Evolutionary conservation across 2,329 filamentous ascomycete species (phyloP).

Genomic region (Verticillium albo-atrum): DNA sequence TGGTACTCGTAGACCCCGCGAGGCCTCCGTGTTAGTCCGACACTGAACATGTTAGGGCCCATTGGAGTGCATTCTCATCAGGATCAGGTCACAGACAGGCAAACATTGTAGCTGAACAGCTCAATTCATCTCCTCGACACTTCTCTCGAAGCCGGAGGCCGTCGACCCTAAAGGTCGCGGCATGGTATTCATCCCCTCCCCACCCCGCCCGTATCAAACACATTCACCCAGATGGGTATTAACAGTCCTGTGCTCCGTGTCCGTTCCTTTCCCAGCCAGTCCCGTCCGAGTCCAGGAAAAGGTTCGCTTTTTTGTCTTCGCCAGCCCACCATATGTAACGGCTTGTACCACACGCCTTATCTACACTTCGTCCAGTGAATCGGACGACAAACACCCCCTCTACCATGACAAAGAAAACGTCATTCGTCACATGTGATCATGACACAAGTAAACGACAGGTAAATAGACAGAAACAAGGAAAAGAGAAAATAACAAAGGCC

Average conservation of each 20-base stretch:
- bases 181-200: not conserved
- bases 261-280: not conserved
- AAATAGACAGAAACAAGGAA: not conserved
- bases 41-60: no score
- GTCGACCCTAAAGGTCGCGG: not conserved
- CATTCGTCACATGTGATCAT: not conserved
- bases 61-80: no score
- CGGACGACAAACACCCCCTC: not conserved
- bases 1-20: not conserved
- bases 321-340: not conserved
- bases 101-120: not conserved
- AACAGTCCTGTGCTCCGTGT: not conserved
- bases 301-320: not conserved
- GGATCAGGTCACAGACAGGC: not conserved
- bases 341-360: not conserved
- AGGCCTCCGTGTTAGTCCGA: not conserved
- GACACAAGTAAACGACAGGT: not conserved
- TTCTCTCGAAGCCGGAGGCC: slow-evolving; percentile 3
- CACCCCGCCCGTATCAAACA: not conserved
- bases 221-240: not conserved
- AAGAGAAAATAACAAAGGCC: not conserved
- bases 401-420: not conserved
- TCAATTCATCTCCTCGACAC: slow-evolving; percentile 1
- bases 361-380: not conserved
- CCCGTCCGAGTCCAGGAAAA: not conserved